These are phyloP conservation scores for Voacanga thouarsii DNA, from an alignment of 257 asterid species.

Conservation along the genomic window DNA sequence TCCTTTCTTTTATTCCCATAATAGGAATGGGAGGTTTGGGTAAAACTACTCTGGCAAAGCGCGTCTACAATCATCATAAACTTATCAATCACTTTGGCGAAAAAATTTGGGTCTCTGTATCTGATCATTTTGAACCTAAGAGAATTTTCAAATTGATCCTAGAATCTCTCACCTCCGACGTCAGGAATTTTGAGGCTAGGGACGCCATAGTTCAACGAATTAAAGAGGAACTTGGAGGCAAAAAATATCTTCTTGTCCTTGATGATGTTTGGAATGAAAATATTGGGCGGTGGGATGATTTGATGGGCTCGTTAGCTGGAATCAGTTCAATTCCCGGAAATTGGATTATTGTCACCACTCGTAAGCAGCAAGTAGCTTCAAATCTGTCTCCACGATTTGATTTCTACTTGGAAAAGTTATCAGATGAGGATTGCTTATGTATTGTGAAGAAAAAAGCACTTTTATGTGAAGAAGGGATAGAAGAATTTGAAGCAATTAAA, in stretches of 20 bases:
- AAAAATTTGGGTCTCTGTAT: constrained; percentile 22
- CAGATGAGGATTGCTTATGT: background rate
- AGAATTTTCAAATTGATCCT: constrained; percentile 1
- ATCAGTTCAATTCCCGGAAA: background rate
- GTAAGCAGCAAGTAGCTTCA: background rate
- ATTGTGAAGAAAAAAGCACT: constrained; percentile 1
- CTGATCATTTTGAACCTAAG: constrained; percentile 11
- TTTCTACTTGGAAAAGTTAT: background rate
- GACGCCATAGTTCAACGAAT: constrained; percentile 17
- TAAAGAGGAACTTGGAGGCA: background rate
- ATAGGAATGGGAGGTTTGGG: constrained; percentile 15
- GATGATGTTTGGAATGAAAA: constrained; percentile 34
- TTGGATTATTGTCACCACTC: constrained; percentile 1
- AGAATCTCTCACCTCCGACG: background rate
- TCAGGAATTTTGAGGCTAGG: background rate
- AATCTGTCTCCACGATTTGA: too few relatives aligned
- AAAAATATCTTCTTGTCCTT: constrained; percentile 21
- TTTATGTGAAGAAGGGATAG: background rate
- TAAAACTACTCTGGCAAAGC: constrained; percentile 19
- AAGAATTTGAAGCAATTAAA: background rate
- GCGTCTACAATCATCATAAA: constrained; percentile 7
- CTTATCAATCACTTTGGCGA: constrained; percentile 1
- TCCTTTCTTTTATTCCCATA: constrained; percentile 2
- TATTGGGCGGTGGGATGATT: background rate
- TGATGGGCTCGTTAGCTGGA: background rate